Conservation (phyloP, 371 early-diverging fungal genomes). For the Mortierella sp. region DNA sequence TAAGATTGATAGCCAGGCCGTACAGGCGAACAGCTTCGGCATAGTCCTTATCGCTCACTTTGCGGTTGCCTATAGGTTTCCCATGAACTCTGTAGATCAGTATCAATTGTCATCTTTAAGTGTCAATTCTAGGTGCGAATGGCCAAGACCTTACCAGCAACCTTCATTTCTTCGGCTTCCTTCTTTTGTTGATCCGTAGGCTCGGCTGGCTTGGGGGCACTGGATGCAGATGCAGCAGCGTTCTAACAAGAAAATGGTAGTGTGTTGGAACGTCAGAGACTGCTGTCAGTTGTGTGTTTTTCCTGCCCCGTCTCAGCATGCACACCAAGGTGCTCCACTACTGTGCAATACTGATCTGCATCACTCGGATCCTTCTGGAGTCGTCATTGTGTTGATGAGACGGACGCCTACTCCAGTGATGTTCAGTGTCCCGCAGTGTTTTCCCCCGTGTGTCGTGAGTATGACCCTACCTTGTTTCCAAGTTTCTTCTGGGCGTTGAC, state of each 20-base stretch:
- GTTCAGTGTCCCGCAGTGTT: too few species aligned
- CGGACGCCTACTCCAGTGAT: too few species aligned
- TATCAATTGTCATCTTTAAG: background rate
- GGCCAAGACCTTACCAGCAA: constrained; percentile 59
- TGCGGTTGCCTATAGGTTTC: constrained; percentile 73
- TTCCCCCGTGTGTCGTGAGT: too few species aligned
- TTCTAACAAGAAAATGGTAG: constrained; percentile 13
- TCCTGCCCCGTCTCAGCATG: too few species aligned
- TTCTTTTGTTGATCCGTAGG: constrained; percentile 71
- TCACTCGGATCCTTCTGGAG: too few species aligned
- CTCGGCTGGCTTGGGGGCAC: constrained; percentile 22
- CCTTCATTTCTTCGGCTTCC: constrained; percentile 89
- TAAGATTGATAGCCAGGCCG: constrained; percentile 89
- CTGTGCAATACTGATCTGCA: too few species aligned
- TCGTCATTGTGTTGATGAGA: too few species aligned
- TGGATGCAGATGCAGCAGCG: constrained; percentile 28
- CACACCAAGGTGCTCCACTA: too few species aligned
- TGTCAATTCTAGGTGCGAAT: background rate
- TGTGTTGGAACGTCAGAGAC: too few species aligned
- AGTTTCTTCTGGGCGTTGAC: constrained; percentile 81
- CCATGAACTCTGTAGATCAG: background rate
- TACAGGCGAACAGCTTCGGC: constrained; percentile 89
- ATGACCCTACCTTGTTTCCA: constrained; percentile 40
- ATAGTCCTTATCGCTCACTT: constrained; percentile 84
- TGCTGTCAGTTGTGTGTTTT: too few species aligned